Evolutionary conservation across 139 green algal species (phyloP).

Genomic region (Chlorella vulgaris): DNA sequence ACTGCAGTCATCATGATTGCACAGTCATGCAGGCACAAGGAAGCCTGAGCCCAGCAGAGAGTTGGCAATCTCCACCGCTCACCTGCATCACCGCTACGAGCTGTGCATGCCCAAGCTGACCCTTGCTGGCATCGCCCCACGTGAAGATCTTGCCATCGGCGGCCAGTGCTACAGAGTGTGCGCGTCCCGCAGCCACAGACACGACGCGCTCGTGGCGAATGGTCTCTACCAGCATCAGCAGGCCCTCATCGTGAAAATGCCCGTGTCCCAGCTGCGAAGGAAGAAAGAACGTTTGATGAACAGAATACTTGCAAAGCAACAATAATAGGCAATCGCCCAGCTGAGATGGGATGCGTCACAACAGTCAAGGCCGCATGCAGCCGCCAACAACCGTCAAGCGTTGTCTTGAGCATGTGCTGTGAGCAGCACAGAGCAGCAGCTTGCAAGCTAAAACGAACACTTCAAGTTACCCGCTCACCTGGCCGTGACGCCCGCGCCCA

Average conservation of each 20-base stretch:
- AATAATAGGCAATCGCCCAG: background rate
- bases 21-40: no score
- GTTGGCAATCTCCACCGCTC: no score
- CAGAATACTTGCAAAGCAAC: background rate
- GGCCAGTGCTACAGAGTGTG: conserved; percentile 78
- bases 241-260: conserved; percentile 58
- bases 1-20: no score
- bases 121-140: conserved; percentile 68
- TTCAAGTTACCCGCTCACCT: background rate
- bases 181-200: conserved; percentile 63
- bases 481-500: conserved; percentile 63
- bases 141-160: conserved; percentile 80
- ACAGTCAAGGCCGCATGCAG: no score
- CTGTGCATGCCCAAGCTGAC: conserved; percentile 75
- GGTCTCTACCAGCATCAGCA: conserved; percentile 46
- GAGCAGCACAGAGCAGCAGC: no score
- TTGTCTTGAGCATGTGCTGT: no score
- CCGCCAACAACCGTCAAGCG: no score
- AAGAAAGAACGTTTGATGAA: background rate
- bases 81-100: conserved; percentile 33
- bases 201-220: conserved; percentile 62
- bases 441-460: no score
- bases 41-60: no score
- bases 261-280: conserved; percentile 57
- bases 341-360: no score